phyloP scores from a whole-genome alignment of 192 early-diverging fungal species.

The Pecoramyces ruminantium region DNA sequence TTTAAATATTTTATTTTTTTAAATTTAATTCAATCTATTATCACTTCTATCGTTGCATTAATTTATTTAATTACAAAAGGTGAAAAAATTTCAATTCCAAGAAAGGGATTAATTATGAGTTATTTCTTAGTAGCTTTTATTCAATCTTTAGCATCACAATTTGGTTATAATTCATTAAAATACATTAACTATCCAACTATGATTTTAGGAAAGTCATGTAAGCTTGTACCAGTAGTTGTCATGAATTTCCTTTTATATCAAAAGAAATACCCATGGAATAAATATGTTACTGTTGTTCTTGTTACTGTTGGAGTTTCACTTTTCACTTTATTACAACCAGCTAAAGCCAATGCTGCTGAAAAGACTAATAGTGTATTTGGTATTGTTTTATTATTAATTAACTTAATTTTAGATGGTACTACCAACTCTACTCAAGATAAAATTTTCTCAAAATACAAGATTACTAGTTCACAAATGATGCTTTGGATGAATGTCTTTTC shows the following conservation, averaged over 20 bases:
- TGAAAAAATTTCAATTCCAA: constrained; percentile 15
- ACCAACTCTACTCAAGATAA: constrained; percentile 94
- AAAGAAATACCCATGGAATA: constrained; percentile 66
- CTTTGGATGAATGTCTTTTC: constrained; percentile 82
- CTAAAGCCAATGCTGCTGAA: constrained; percentile 15
- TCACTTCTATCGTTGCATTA: constrained; percentile 54
- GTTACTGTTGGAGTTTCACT: constrained; percentile 78
- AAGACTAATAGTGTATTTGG: constrained; percentile 57
- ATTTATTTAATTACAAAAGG: constrained; percentile 44
- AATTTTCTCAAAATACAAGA: constrained; percentile 65
- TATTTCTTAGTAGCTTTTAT: constrained; percentile 66
- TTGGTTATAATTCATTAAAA: constrained; percentile 81
- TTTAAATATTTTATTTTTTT: constrained; percentile 89
- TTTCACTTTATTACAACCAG: constrained; percentile 76
- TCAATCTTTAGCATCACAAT: constrained; percentile 59
- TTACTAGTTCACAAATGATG: constrained; percentile 92
- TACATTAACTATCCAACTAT: constrained; percentile 96
- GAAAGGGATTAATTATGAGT: constrained; percentile 19
- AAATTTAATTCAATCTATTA: constrained; percentile 68
- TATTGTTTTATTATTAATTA: constrained; percentile 60
- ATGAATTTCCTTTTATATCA: constrained; percentile 91
- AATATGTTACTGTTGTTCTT: constrained; percentile 71
- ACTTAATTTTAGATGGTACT: constrained; percentile 82
- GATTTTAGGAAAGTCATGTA: constrained; percentile 92
- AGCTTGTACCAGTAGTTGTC: constrained; percentile 84